Percentiles rank a stretch among this genome's conserved stretches.
These are phyloP conservation scores for Bipolaris cookei DNA, from an alignment of 2,329 filamentous ascomycete species.

Conservation along the genomic window DNA sequence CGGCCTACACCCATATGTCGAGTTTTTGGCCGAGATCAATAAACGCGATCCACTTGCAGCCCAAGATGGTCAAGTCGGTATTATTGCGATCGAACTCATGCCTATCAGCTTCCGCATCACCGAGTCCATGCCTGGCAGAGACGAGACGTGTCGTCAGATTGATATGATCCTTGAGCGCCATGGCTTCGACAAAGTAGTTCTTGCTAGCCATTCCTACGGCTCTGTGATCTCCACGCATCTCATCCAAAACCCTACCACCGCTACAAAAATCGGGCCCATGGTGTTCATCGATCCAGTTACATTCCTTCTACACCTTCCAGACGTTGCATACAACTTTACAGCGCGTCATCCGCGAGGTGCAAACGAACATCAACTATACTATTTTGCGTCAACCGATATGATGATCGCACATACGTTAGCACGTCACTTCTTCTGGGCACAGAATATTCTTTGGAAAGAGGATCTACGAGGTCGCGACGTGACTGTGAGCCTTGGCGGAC, in stretches of 20 bases:
- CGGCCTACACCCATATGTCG: constrained; percentile 67
- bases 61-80: constrained; percentile 60
- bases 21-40: constrained; percentile 63
- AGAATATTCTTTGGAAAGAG: constrained; percentile 74
- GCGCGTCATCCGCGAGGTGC: constrained; percentile 51
- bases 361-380: constrained; percentile 75
- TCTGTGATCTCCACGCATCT: constrained; percentile 68
- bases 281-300: constrained; percentile 69
- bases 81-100: constrained; percentile 71
- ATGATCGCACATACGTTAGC: constrained; percentile 69
- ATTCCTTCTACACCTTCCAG: constrained; percentile 70
- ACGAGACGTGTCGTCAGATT: constrained; percentile 64
- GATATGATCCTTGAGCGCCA: constrained; percentile 64
- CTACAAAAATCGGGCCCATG: constrained; percentile 56
- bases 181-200: constrained; percentile 63
- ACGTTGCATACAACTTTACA: constrained; percentile 73
- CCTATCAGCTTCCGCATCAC: constrained; percentile 70
- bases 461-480: constrained; percentile 60
- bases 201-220: constrained; percentile 69
- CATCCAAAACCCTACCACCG: constrained; percentile 57
- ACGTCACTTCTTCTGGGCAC: constrained; percentile 73
- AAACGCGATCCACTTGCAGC: constrained; percentile 32
- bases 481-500: constrained; percentile 64
- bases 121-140: constrained; percentile 56
- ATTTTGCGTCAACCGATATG: constrained; percentile 71